phyloP scores from a whole-genome alignment of 495 filamentous ascomycete genomes.

The Physcia stellaris region DNA sequence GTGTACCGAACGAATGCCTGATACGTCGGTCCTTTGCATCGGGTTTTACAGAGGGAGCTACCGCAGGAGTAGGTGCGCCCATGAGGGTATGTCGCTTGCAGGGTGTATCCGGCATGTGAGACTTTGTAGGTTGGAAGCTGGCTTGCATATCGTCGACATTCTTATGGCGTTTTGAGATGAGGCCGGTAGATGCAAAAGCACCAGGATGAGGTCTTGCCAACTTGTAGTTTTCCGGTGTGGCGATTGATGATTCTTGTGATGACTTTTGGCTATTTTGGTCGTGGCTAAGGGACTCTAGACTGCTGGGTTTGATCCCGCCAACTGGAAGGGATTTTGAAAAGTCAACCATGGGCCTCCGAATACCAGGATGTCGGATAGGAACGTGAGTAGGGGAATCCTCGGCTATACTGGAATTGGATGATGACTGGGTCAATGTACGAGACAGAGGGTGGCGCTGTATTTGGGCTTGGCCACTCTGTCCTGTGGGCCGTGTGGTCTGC shows the following conservation, averaged over 20 bases:
- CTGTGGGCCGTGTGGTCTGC: slow-evolving; percentile 9
- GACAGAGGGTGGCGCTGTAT: slow-evolving; percentile 72
- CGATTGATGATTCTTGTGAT: slow-evolving; percentile 42
- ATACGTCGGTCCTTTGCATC: slow-evolving; percentile 39
- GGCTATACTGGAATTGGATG: slow-evolving; percentile 59
- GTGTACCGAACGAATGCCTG: slow-evolving; percentile 49
- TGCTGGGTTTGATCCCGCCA: slow-evolving; percentile 40
- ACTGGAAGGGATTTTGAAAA: slow-evolving; percentile 74
- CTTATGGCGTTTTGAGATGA: slow-evolving; percentile 76
- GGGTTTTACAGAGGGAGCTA: slow-evolving; percentile 37
- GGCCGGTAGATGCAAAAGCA: slow-evolving; percentile 85
- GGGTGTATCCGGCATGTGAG: slow-evolving; percentile 77
- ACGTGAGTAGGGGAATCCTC: slow-evolving; percentile 65
- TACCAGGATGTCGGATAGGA: slow-evolving; percentile 38
- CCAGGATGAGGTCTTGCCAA: slow-evolving; percentile 68
- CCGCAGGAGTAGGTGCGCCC: slow-evolving; percentile 47
- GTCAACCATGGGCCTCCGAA: slow-evolving; percentile 40
- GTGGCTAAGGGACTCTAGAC: slow-evolving; percentile 17
- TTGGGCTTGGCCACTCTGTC: slow-evolving; percentile 21
- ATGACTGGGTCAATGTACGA: slow-evolving; percentile 69
- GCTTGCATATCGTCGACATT: slow-evolving; percentile 39
- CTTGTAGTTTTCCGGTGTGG: slow-evolving; percentile 76
- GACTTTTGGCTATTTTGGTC: slow-evolving; percentile 31
- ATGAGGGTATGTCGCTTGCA: slow-evolving; percentile 69
- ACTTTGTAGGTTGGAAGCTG: slow-evolving; percentile 28